Evolutionary conservation across 768 basidiomycete genomes (phyloP), one percentile per base, ranked within the genome.

Genomic region (Lentinula detonsa): DNA sequence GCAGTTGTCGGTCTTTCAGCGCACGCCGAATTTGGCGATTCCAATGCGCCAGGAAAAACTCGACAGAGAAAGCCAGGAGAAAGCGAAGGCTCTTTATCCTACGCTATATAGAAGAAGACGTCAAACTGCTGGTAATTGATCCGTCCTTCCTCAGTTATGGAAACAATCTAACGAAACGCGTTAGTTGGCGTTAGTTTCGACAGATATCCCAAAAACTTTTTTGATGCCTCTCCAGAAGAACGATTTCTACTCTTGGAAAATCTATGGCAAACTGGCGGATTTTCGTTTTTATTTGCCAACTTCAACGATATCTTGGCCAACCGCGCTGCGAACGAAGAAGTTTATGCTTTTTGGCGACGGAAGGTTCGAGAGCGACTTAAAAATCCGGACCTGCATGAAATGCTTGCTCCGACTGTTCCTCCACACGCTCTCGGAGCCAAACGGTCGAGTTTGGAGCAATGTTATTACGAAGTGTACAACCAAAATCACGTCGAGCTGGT

Each of bases 1-100:
- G 10, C 16, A 2, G 9, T 62, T 71, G 46, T 67, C 68, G n/a
- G 68, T 70, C 34, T 72, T 70, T 63, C 71, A 72, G 57, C 69
- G 71, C 10, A 69, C 68, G 7, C 68, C 69, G 0, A 68, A 68
- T 31, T 55, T 70, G 18, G 65, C 67, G 2, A 21, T 71, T 31
- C 68, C 69, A 4, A 65, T 70, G 69, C 43, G 39, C 4, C 65
- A 70, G 56, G 46, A 56, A 15, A 61, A 61, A 45, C 13, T 68
- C 2, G 60, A 61, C 42, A 59, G 15, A 34, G 61, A 49, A 28
- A 63, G 52, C 16, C 68, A 68, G 40, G 62, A 45, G 9, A 49
- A 63, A 16, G 61, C 50, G 53, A 65, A 63, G 62, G 66, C 65
- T 51, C 39, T 65, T 28, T 67, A 68, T 53, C 68, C 69, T 2